These are phyloP conservation scores for Cryptococcus jaspeensis DNA, from an alignment of 1,284 basidiomycete genomes.

Conservation along the genomic window DNA sequence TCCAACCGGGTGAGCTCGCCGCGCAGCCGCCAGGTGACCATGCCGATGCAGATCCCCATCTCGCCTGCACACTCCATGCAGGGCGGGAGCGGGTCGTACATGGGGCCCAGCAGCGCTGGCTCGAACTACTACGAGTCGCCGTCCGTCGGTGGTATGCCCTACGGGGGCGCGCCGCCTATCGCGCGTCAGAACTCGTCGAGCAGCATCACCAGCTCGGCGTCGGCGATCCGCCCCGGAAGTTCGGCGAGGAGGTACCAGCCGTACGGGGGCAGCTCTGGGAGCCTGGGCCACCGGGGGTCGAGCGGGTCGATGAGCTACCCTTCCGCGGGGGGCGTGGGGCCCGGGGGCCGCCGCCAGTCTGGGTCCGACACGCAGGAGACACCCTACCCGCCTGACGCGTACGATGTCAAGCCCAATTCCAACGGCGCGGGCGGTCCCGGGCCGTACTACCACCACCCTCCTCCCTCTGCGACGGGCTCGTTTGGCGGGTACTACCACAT, in stretches of 20 bases:
- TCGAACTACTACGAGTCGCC: conserved; percentile 19
- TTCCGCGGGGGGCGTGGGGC: not conserved
- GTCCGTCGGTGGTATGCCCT: conserved; percentile 7
- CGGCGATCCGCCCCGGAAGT: conserved; percentile 19
- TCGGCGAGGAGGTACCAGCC: conserved; percentile 18
- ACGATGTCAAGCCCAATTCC: conserved; percentile 18
- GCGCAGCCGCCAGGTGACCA: conserved; percentile 23
- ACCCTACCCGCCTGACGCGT: conserved; percentile 7
- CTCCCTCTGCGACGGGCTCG: conserved; percentile 12
- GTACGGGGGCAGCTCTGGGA: conserved; percentile 11
- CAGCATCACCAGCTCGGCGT: conserved; percentile 15
- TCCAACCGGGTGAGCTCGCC: conserved; percentile 7
- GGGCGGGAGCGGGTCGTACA: conserved; percentile 10
- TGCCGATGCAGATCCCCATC: conserved; percentile 29
- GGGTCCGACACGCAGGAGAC: conserved; percentile 15
- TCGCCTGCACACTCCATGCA: conserved; percentile 14
- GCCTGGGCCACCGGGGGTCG: conserved; percentile 7
- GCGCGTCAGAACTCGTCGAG: conserved; percentile 17
- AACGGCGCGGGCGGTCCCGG: not conserved
- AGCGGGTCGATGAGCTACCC: conserved; percentile 2
- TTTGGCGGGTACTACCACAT: conserved; percentile 13
- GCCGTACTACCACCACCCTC: conserved; percentile 15
- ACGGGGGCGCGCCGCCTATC: conserved; percentile 11
- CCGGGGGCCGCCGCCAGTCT: conserved; percentile 13
- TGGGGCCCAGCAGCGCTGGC: conserved; percentile 17